Evolutionary conservation across 352 stramenopile species (phyloP).

Genomic region (Hyaloperonospora arabidopsidis): DNA sequence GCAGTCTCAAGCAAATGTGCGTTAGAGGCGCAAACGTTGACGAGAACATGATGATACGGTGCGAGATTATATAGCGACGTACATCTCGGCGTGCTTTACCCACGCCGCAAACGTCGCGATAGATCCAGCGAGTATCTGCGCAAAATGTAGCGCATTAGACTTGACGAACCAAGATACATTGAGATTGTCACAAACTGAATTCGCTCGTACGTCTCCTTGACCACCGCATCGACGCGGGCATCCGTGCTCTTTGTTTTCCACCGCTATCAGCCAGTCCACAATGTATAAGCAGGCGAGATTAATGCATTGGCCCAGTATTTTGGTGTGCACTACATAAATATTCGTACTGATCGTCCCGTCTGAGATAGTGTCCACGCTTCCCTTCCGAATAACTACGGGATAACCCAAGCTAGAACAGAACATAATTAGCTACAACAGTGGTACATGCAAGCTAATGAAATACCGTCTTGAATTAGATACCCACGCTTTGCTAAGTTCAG

Average conservation of each 20-base stretch:
- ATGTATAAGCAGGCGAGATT: too few relatives aligned
- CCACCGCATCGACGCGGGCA: constrained; percentile 85
- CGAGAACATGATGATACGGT: neutral
- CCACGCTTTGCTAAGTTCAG: constrained; percentile 51
- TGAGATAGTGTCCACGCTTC: constrained; percentile 64
- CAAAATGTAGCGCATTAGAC: constrained; percentile 2
- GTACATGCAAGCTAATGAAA: neutral
- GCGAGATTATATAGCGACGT: constrained; percentile 6
- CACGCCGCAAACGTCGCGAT: constrained; percentile 77
- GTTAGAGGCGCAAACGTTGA: neutral
- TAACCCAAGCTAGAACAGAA: constrained; percentile 48
- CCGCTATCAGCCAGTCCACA: constrained; percentile 19
- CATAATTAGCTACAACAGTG: too few relatives aligned
- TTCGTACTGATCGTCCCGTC: constrained; percentile 58
- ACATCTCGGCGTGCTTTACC: constrained; percentile 42
- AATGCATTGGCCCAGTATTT: neutral
- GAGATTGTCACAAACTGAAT: neutral
- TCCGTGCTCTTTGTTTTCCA: constrained; percentile 58
- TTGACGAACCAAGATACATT: neutral
- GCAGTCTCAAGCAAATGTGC: neutral
- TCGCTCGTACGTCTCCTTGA: constrained; percentile 78
- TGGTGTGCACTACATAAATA: neutral
- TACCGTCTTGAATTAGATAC: constrained; percentile 6
- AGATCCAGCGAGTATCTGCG: constrained; percentile 70
- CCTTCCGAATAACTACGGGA: constrained; percentile 84